A percentile compares a stretch with the other conserved stretches of the same genome.
Evolutionary conservation across 345 rosid species (phyloP).

Genomic region (Mercurialis annua): DNA sequence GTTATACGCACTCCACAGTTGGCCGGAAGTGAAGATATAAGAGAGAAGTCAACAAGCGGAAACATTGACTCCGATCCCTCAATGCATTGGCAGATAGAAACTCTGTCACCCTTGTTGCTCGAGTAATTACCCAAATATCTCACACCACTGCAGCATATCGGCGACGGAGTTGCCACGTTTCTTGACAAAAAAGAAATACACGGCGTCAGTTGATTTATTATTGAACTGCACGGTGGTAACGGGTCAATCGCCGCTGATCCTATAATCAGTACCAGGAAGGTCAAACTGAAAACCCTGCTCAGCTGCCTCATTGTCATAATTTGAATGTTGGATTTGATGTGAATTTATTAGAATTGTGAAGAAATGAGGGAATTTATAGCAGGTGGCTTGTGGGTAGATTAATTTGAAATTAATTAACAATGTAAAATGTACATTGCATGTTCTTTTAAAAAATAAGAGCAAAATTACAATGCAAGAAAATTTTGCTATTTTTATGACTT

Average conservation of each 20-base stretch:
- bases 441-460: background rate
- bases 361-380: background rate
- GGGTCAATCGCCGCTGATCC: background rate
- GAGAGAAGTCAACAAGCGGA: background rate
- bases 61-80: background rate
- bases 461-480: background rate
- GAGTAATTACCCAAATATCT: background rate
- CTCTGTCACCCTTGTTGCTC: background rate
- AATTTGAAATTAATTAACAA: no score
- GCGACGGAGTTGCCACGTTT: background rate
- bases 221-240: background rate
- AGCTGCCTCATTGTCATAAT: background rate
- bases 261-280: background rate
- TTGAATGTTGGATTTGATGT: background rate
- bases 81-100: background rate
- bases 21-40: background rate
- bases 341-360: background rate
- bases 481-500: background rate
- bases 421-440: no score
- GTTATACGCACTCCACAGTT: background rate
- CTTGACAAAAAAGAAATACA: background rate
- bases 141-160: background rate
- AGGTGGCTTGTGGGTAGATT: background rate
- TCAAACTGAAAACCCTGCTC: background rate
- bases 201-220: background rate